A percentile compares a stretch with the other conserved stretches of the same genome.
Evolutionary conservation across 768 basidiomycete genomes (phyloP).

Genomic region (Trametes cinnabarina): DNA sequence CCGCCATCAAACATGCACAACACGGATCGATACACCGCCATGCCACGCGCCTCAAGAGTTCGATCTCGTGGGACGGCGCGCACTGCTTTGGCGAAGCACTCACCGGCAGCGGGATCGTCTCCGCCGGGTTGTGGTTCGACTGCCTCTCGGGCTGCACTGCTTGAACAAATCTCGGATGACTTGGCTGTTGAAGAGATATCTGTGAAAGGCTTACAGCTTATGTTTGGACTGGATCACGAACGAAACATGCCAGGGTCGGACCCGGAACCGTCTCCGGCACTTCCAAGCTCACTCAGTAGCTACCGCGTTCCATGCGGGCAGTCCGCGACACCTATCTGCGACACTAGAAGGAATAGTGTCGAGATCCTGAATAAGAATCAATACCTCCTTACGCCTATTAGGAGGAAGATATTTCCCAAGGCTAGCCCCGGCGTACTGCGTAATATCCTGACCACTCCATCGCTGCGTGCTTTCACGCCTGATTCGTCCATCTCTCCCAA

Average conservation of each 20-base stretch:
- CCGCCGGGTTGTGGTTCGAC: neutral
- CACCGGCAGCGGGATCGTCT: no score
- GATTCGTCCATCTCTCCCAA: slow-evolving; percentile 1
- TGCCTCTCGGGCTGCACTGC: neutral
- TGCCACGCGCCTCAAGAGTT: no score
- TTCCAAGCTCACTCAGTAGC: neutral
- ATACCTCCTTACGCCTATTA: slow-evolving; percentile 14
- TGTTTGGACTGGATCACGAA: neutral
- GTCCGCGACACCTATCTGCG: no score
- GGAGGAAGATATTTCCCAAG: slow-evolving; percentile 12
- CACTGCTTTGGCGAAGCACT: no score
- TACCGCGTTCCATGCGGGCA: neutral
- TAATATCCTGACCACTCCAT: slow-evolving; percentile 9
- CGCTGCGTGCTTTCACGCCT: slow-evolving; percentile 11
- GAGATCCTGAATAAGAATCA: slow-evolving; percentile 7
- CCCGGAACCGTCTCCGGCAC: neutral
- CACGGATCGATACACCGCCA: no score
- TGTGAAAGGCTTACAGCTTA: neutral
- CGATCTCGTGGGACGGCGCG: no score
- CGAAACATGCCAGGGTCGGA: neutral
- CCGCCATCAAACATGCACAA: no score
- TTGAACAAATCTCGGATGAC: neutral
- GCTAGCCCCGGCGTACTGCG: slow-evolving; percentile 11
- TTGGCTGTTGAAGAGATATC: neutral
- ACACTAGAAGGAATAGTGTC: neutral